These are phyloP conservation scores for Coemansia sp. DNA, from an alignment of 192 early-diverging fungal genomes.

Conservation along the genomic window DNA sequence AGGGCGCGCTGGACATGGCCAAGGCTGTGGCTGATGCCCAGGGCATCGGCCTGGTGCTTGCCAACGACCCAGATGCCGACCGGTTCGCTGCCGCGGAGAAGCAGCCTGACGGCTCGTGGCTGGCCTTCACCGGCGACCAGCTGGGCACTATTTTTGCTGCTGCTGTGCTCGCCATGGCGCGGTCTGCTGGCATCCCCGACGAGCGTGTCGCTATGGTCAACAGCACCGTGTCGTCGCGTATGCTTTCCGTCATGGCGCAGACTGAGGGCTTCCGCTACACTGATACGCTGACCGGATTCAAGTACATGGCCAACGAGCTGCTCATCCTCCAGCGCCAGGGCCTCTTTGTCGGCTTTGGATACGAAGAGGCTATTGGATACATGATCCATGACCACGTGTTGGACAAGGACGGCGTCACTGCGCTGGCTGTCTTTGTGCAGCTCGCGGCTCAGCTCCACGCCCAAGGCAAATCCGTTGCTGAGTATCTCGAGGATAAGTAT, in stretches of 20 bases:
- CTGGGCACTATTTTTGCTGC: slow-evolving; percentile 83
- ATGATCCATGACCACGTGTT: slow-evolving; percentile 76
- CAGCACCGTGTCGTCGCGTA: slow-evolving; percentile 86
- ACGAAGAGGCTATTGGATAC: slow-evolving; percentile 95
- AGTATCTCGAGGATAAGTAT: slow-evolving; percentile 77
- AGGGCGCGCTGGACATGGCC: slow-evolving; percentile 79
- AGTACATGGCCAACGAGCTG: slow-evolving; percentile 90
- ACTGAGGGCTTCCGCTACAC: slow-evolving; percentile 81
- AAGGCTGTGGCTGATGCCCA: slow-evolving; percentile 65
- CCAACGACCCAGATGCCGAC: slow-evolving; percentile 96
- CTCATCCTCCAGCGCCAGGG: slow-evolving; percentile 68
- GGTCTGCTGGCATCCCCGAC: slow-evolving; percentile 52
- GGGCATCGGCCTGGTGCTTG: slow-evolving; percentile 70
- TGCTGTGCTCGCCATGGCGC: slow-evolving; percentile 61
- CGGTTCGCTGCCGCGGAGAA: slow-evolving; percentile 88
- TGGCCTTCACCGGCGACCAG: slow-evolving; percentile 87
- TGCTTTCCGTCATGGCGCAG: slow-evolving; percentile 75
- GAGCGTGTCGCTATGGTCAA: slow-evolving; percentile 77
- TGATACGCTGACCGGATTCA: slow-evolving; percentile 95
- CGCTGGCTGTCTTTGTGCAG: slow-evolving; percentile 80
- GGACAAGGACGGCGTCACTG: slow-evolving; percentile 94
- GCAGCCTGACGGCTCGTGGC: slow-evolving; percentile 71
- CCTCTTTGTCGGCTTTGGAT: slow-evolving; percentile 77
- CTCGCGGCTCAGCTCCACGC: slow-evolving; percentile 68
- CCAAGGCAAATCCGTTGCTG: slow-evolving; percentile 61